These are phyloP conservation scores for Hypoxylon rubiginosum DNA, from an alignment of 2,329 filamentous ascomycete genomes.

Conservation along the genomic window DNA sequence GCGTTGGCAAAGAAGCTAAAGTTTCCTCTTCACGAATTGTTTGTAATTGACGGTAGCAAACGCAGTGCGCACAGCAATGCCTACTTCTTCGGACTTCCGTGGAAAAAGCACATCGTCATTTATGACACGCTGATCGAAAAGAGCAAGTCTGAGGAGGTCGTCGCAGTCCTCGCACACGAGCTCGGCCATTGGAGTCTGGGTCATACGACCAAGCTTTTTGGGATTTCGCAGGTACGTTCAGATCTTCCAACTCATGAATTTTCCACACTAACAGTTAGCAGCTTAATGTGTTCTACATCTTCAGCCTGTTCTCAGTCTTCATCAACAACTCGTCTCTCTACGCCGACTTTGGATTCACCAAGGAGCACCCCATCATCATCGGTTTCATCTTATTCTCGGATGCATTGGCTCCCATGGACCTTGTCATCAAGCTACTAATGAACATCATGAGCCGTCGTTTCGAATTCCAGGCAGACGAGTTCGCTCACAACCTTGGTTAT, in stretches of 20 bases:
- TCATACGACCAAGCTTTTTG: constrained; percentile 92
- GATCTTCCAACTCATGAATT: neutral
- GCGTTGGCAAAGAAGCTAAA: constrained; percentile 83
- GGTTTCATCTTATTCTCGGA: constrained; percentile 98
- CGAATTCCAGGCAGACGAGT: constrained; percentile 95
- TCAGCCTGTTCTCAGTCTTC: constrained; percentile 95
- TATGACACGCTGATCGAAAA: constrained; percentile 98
- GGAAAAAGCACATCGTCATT: constrained; percentile 99
- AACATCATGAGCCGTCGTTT: constrained; percentile 95
- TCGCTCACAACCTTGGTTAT: constrained; percentile 88
- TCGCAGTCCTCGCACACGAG: constrained; percentile 94
- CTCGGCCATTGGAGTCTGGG: constrained; percentile 97
- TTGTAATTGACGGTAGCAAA: constrained; percentile 95
- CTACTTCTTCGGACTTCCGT: constrained; percentile 97
- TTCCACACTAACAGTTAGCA: constrained; percentile 59
- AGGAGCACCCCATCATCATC: constrained; percentile 90
- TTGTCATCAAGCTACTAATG: constrained; percentile 94
- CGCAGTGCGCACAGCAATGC: constrained; percentile 90
- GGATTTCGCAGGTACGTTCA: constrained; percentile 79
- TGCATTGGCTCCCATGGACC: constrained; percentile 93
- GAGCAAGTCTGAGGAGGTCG: constrained; percentile 90
- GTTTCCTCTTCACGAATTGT: constrained; percentile 92
- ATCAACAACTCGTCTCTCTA: constrained; percentile 96
- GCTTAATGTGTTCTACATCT: constrained; percentile 96
- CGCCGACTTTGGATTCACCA: constrained; percentile 88